These are phyloP conservation scores for Allomyces macrogynus DNA, from an alignment of 192 early-diverging fungal species.

Conservation along the genomic window DNA sequence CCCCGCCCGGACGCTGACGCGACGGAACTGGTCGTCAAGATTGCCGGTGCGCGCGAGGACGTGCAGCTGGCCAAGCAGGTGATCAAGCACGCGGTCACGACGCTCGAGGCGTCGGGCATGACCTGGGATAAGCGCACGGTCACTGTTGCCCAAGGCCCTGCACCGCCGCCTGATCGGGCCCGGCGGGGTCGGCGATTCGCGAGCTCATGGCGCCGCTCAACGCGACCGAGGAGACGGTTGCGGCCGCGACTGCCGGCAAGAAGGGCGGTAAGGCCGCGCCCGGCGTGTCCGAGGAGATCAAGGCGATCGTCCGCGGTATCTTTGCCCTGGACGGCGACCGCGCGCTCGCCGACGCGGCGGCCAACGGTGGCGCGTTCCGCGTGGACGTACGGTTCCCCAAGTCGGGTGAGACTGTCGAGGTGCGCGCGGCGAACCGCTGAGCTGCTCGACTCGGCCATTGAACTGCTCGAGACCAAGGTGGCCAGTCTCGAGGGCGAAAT, in stretches of 20 bases:
- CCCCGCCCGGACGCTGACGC: constrained; percentile 7
- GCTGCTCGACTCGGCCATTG: constrained; percentile 27
- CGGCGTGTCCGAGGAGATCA: not conserved
- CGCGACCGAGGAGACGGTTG: constrained; percentile 6
- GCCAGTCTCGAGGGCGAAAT: constrained; percentile 35
- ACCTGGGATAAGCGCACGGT: not conserved
- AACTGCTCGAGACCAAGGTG: constrained; percentile 19
- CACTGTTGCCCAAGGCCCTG: not conserved
- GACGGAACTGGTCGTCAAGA: constrained; percentile 9
- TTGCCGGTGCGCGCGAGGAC: constrained; percentile 19
- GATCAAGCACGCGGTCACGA: not conserved
- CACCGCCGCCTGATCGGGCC: constrained; percentile 36
- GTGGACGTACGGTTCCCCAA: constrained; percentile 36
- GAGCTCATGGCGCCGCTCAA: constrained; percentile 22
- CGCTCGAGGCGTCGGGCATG: not conserved
- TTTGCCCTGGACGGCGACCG: not conserved
- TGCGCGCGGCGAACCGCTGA: constrained; percentile 14
- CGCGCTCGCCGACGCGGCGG: constrained; percentile 26
- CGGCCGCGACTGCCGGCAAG: too few species aligned
- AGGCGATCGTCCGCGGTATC: not conserved
- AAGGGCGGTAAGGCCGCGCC: too few species aligned
- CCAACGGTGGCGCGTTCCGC: constrained; percentile 24
- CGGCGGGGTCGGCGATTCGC: constrained; percentile 22
- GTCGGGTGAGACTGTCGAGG: constrained; percentile 26
- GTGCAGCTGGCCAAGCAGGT: constrained; percentile 1